These are phyloP conservation scores for Neurospora sp. DNA, from an alignment of 495 filamentous ascomycete species.

Conservation along the genomic window DNA sequence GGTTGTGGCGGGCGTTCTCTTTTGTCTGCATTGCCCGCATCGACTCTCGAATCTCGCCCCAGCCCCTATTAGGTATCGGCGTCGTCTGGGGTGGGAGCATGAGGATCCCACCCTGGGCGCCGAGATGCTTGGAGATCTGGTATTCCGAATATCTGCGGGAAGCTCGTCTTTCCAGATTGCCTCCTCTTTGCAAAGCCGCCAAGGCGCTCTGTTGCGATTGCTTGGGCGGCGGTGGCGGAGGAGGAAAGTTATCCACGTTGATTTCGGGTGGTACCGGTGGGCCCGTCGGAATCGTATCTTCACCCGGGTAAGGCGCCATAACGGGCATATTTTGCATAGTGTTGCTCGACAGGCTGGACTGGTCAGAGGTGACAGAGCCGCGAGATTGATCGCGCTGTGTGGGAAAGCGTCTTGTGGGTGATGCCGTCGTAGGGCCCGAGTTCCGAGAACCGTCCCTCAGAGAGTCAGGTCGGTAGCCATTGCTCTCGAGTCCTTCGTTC, in stretches of 20 bases:
- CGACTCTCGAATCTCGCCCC: constrained; percentile 76
- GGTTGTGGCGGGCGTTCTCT: constrained; percentile 56
- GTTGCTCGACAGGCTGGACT: constrained; percentile 54
- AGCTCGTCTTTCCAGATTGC: constrained; percentile 85
- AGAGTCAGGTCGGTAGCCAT: constrained; percentile 28
- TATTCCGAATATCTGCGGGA: constrained; percentile 90
- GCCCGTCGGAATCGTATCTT: constrained; percentile 37
- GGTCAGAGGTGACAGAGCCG: constrained; percentile 33
- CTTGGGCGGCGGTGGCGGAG: constrained; percentile 65
- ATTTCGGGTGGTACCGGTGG: constrained; percentile 28
- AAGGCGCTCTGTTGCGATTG: constrained; percentile 84
- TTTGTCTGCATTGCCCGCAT: constrained; percentile 82
- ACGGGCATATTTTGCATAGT: constrained; percentile 60
- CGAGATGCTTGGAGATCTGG: constrained; percentile 89
- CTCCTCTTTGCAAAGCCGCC: constrained; percentile 79
- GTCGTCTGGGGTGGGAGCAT: constrained; percentile 79
- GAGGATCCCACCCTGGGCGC: constrained; percentile 62
- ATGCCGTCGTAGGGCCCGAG: constrained; percentile 18
- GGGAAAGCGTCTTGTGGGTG: constrained; percentile 30
- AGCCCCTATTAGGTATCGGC: constrained; percentile 76
- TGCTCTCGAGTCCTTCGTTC: constrained; percentile 45
- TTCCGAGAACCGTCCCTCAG: constrained; percentile 16
- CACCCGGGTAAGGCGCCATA: constrained; percentile 52
- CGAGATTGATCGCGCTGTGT: constrained; percentile 36
- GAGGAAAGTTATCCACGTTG: constrained; percentile 46